Evolutionary conservation across 2,329 filamentous ascomycete species (phyloP), one percentile per base, ranked within the genome.

Genomic region (Aspergillus fumigatiaffinis): DNA sequence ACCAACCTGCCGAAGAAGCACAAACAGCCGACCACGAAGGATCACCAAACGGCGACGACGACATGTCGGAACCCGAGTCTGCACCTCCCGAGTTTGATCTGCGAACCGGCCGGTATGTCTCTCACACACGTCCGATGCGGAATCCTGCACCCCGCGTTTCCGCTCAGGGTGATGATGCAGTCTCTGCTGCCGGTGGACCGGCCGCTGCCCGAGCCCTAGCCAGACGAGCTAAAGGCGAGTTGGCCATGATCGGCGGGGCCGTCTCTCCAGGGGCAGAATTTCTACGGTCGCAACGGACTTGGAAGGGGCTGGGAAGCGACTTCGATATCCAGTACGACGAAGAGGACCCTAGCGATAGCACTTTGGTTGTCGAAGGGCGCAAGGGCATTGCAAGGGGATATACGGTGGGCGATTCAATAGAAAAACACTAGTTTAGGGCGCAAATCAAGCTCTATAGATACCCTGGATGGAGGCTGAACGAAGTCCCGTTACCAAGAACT

Each of bases 251-350:
- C 64, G 93, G 92, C 52, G 91, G 92, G 6, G 84, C 93, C 0
- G 81, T 89, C n/a, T 97, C 93, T 49, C 94, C 94, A 0, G 94
- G 91, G 0, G 94, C 94, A 0, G 91, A 97, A 72, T 97, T 85
- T 65, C 77, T 99, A 61, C 84, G 88, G 32, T 89, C 88, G 3
- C 85, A 92, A 67, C 79, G 94, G 56, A 96, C 91, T 3, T 99
- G 94, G 94, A 89, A 89, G 68, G 94, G 94, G 0, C 76, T 99
- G 25, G 94, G 94, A 0, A 96, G 86, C 60, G 94, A 99, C 71
- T 95, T 92, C 66, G 80, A 82, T 57, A 80, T 84, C 58, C 76
- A 74, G 62, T 84, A 84, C 62, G 84, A 87, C 29, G 80, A 83
- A n/a, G 80, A 82, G 51, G 79, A 76, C n/a, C 53, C 7, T 47